Evolutionary conservation across 2,329 filamentous ascomycete genomes (phyloP), one percentile per base, ranked within the genome.

Genomic region (Lachnellula suecica): DNA sequence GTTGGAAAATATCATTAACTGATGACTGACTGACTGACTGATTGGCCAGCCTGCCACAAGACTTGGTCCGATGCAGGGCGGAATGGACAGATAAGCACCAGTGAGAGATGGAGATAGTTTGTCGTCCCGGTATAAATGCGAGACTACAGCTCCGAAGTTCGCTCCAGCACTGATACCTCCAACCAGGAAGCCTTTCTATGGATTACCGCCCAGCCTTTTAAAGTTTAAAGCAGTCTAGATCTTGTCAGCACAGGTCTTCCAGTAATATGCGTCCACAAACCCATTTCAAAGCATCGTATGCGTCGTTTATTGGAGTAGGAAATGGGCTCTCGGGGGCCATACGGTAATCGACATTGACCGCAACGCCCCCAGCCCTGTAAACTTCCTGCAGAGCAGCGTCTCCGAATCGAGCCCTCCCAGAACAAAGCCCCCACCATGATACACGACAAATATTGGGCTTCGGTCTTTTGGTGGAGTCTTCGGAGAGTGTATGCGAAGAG

Each of bases 151-250:
- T 5, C 67, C 54, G 20, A 75, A 66, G 44, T 72, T 72, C 11
- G 67, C 74, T 15, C 74, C 75, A 4, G 78, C 75, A 10, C 73
- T 77, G 1, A 71, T 70, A 1, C 78, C 78, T 15, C 75, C 76
- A 11, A 79, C 51, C n/a, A 81, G 54, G 54, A 81, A 79, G 0
- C 76, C 77, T 11, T 67, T 66, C 4, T 65, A 62, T 0, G 73
- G 70, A 51, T 78, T 70, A 9, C 72, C 72, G 7, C 68, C 70
- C 4, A 77, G 58, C 2, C 65, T 49, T 19, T 61, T 31, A 17
- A 74, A 72, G 51, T 78, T 73, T 13, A 65, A 55, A 11, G 69
- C 69, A 31, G 66, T 63, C 60, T 58, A 47, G 2, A 23, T 43
- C 17, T 34, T 35, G 31, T 25, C 27, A 19, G 24, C 27, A 51